A percentile compares a stretch with the other conserved stretches of the same genome.
Conservation (phyloP, 441 rosid species). For the Biscutella laevigata region DNA sequence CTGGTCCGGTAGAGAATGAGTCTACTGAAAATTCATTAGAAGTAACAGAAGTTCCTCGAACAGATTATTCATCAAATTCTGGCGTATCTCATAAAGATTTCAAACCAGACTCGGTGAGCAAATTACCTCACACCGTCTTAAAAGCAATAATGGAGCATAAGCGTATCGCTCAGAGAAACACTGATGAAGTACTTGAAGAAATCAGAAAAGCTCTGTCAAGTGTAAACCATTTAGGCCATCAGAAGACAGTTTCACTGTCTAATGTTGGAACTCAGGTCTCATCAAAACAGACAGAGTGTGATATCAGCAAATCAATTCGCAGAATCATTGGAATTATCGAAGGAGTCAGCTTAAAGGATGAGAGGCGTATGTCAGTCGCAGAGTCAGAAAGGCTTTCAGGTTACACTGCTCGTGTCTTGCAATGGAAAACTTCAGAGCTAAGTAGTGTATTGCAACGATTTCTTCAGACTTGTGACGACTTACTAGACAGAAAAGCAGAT, state of each 20-base stretch:
- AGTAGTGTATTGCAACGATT: slow-evolving; percentile 41
- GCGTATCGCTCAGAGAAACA: slow-evolving; percentile 30
- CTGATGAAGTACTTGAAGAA: slow-evolving; percentile 51
- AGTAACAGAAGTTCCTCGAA: slow-evolving; percentile 23
- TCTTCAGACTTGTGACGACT: slow-evolving; percentile 48
- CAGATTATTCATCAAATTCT: slow-evolving; percentile 24
- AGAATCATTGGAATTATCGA: slow-evolving; percentile 59
- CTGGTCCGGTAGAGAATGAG: slow-evolving; percentile 31
- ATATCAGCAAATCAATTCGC: slow-evolving; percentile 42
- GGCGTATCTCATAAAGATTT: slow-evolving; percentile 19
- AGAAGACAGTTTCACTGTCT: no score
- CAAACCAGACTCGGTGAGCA: slow-evolving; percentile 4
- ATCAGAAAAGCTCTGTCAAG: slow-evolving; percentile 46
- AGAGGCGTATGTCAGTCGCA: slow-evolving; percentile 25
- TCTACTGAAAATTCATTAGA: slow-evolving; percentile 23
- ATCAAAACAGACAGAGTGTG: slow-evolving; percentile 30
- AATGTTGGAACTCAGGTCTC: slow-evolving; percentile 28
- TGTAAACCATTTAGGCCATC: slow-evolving; percentile 21
- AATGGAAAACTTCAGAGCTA: slow-evolving; percentile 74
- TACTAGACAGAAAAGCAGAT: slow-evolving; percentile 45
- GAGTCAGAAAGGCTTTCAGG: slow-evolving; percentile 40
- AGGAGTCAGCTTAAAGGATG: slow-evolving; percentile 41
- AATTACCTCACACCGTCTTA: slow-evolving; percentile 36
- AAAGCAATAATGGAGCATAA: slow-evolving; percentile 45
- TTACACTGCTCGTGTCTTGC: slow-evolving; percentile 61